phyloP scores from a whole-genome alignment of 495 filamentous ascomycete genomes.

The Chaetomium fimeti region DNA sequence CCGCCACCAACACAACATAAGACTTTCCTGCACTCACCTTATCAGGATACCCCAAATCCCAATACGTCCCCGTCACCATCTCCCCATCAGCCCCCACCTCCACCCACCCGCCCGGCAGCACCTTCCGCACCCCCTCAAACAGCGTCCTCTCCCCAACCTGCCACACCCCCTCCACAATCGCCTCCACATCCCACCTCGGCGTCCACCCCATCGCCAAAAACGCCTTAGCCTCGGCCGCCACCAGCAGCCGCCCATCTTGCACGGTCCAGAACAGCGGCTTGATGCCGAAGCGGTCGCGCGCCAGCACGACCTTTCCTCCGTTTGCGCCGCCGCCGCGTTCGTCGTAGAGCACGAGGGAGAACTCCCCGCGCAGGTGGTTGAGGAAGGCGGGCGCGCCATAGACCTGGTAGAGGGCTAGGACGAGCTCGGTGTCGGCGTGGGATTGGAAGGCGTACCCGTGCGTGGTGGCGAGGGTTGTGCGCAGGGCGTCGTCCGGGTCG shows the following conservation, averaged over 20 bases:
- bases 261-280: slow-evolving; percentile 54
- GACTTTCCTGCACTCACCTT: slow-evolving; percentile 36
- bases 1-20: background rate
- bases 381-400: slow-evolving; percentile 45
- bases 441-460: slow-evolving; percentile 44
- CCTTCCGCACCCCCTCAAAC: slow-evolving; percentile 48
- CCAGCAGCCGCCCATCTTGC: slow-evolving; percentile 35
- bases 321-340: slow-evolving; percentile 17
- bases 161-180: slow-evolving; percentile 42
- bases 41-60: slow-evolving; percentile 50
- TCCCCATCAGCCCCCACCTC: slow-evolving; percentile 30
- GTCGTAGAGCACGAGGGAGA: slow-evolving; percentile 53
- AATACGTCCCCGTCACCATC: slow-evolving; percentile 43
- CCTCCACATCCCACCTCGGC: slow-evolving; percentile 50
- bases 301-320: slow-evolving; percentile 43
- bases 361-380: slow-evolving; percentile 51
- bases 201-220: slow-evolving; percentile 49
- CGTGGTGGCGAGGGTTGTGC: slow-evolving; percentile 31
- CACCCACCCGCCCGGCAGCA: slow-evolving; percentile 40
- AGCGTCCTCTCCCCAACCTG: slow-evolving; percentile 42
- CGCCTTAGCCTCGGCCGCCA: slow-evolving; percentile 49
- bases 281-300: slow-evolving; percentile 54
- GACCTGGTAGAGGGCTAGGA: slow-evolving; percentile 47
- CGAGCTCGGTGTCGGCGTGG: slow-evolving; percentile 48
- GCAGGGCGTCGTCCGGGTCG: slow-evolving; percentile 41